Evolutionary conservation across 495 filamentous ascomycete species (phyloP), one percentile per base, ranked within the genome.

Genomic region (Aspergillus funiculosus): DNA sequence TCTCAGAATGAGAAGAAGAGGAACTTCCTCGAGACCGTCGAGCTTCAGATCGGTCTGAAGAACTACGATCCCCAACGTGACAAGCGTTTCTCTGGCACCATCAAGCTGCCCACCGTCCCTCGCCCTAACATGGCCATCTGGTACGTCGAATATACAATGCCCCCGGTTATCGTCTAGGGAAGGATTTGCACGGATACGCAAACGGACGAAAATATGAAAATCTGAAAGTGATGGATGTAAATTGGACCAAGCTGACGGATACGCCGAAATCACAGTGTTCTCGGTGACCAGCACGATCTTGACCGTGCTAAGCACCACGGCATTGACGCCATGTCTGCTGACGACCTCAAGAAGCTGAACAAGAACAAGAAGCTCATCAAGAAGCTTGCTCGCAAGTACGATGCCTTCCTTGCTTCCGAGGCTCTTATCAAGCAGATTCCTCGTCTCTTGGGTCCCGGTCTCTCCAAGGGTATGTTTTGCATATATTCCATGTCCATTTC

Each of bases 341-440:
- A 98, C 60, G 92, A 98, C 72, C 75, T 98, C 71, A 97, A 97
- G 86, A 98, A 98, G 84, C 86, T 98, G 54, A 98, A 98, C 83
- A 98, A 97, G 86, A 98, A 98, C 86, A 98, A 98, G 85, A 98
- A 98, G 83, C 82, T 98, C 59, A 96, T 98, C 84, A 98, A 98
- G 86, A 98, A 97, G 83, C 87, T 98, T 51, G 94, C 92, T 54
- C 88, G 89, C 78, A 97, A 97, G 78, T 97, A 98, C 82, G 94
- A 98, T 76, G 91, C 90, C 56, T 98, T 98, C 76, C 73, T 98
- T 64, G 84, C 92, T 64, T 96, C 90, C 65, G 92, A 98, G 62
- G 72, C 83, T 64, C 74, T 98, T 56, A 94, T 98, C 82, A 95
- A 94, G 80, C 94, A 97, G 81, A 97, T 98, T 62, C 92, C 92